Percentiles rank a stretch among this genome's conserved stretches.
phyloP scores from a whole-genome alignment of 2,329 filamentous ascomycete species.

The Sarocladium oryzae region DNA sequence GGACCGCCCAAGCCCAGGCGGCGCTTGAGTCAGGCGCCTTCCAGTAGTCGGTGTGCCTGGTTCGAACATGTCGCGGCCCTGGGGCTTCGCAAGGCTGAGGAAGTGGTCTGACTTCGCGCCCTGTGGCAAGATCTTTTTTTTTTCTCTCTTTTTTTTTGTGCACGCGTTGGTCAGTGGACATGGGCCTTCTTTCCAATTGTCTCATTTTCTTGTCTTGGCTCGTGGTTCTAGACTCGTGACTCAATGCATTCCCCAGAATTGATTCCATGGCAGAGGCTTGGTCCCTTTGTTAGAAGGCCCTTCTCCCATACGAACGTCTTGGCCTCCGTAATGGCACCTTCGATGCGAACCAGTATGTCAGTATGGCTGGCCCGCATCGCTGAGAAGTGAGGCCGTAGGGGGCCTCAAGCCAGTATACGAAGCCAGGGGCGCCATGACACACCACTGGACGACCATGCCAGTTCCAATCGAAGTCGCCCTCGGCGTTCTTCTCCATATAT shows the following conservation, averaged over 20 bases:
- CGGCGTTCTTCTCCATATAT: slow-evolving; percentile 34
- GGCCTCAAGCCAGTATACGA: slow-evolving; percentile 50
- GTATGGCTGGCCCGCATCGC: slow-evolving; percentile 31
- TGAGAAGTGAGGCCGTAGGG: slow-evolving; percentile 50
- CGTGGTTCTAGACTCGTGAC: too few relatives aligned
- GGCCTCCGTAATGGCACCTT: slow-evolving; percentile 43
- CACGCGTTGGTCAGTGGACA: too few relatives aligned
- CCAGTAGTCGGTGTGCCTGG: slow-evolving; percentile 32
- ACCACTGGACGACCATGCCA: slow-evolving; percentile 64
- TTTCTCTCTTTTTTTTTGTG: too few relatives aligned
- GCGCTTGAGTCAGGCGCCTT: slow-evolving; percentile 25
- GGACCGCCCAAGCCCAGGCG: slow-evolving; percentile 32
- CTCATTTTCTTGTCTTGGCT: too few relatives aligned
- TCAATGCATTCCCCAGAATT: slow-evolving; percentile 58
- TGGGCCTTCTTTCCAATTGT: too few relatives aligned
- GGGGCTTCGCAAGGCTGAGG: slow-evolving; percentile 48
- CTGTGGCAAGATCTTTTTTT: slow-evolving; percentile 22
- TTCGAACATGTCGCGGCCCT: slow-evolving; percentile 32
- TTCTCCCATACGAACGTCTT: slow-evolving; percentile 48
- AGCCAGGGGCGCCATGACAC: slow-evolving; percentile 60
- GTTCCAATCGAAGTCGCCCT: slow-evolving; percentile 45
- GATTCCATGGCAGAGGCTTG: slow-evolving; percentile 60
- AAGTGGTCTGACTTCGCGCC: slow-evolving; percentile 43
- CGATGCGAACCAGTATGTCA: slow-evolving; percentile 32
- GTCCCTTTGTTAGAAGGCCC: slow-evolving; percentile 56